Evolutionary conservation across 2,329 filamentous ascomycete species (phyloP).

Genomic region (Chaetomium olivaceum): DNA sequence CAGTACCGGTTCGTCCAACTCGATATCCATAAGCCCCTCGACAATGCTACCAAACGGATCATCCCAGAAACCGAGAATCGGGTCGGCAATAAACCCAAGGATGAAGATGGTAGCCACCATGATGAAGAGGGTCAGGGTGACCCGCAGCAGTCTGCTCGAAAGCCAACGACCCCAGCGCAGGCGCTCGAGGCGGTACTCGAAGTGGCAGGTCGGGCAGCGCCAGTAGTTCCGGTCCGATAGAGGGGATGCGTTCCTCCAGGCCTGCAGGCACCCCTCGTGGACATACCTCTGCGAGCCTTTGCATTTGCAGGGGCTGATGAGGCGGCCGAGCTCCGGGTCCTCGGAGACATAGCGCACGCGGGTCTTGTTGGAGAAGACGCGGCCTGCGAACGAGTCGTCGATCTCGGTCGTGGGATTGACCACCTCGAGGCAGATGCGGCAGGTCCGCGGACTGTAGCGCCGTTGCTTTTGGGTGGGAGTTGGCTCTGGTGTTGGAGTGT

Average conservation of each 20-base stretch:
- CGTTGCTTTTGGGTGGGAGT: slow-evolving; percentile 34
- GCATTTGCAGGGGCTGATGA: slow-evolving; percentile 90
- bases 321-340: slow-evolving; percentile 69
- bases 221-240: slow-evolving; percentile 69
- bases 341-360: slow-evolving; percentile 66
- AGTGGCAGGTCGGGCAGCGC: slow-evolving; percentile 85
- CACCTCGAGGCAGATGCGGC: slow-evolving; percentile 84
- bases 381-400: slow-evolving; percentile 39
- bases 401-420: slow-evolving; percentile 52
- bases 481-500: slow-evolving; percentile 17
- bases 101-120: slow-evolving; percentile 73
- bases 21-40: slow-evolving; percentile 47
- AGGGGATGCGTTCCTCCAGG: slow-evolving; percentile 77
- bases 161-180: slow-evolving; percentile 73
- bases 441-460: slow-evolving; percentile 71
- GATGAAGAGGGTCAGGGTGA: slow-evolving; percentile 69
- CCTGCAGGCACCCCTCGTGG: slow-evolving; percentile 83
- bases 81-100: slow-evolving; percentile 89
- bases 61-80: slow-evolving; percentile 84
- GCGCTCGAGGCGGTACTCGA: slow-evolving; percentile 76
- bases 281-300: slow-evolving; percentile 92
- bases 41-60: slow-evolving; percentile 69
- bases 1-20: slow-evolving; percentile 39
- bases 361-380: slow-evolving; percentile 37
- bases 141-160: slow-evolving; percentile 65